phyloP scores from a whole-genome alignment of 805 yeast genomes.

The Zygosaccharomyces pseudorouxii region DNA sequence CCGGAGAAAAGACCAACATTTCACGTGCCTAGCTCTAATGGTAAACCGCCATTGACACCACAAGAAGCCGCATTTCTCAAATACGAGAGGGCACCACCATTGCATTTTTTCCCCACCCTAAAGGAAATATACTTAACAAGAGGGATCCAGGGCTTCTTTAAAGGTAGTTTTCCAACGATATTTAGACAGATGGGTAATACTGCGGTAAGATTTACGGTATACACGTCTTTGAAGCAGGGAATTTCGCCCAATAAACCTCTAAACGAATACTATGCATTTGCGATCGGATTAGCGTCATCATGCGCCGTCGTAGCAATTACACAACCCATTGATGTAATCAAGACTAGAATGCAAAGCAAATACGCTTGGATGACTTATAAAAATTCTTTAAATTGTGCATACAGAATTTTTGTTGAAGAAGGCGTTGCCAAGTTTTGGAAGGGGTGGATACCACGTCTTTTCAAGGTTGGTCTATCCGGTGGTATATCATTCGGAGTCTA shows the following conservation, averaged over 20 bases:
- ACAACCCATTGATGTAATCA: slow-evolving; percentile 85
- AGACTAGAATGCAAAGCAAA: slow-evolving; percentile 80
- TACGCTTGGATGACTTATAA: slow-evolving; percentile 54
- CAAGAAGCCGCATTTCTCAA: slow-evolving; percentile 28
- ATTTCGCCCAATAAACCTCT: slow-evolving; percentile 43
- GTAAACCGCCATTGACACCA: slow-evolving; percentile 29
- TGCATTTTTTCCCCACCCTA: slow-evolving; percentile 48
- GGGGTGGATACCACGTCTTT: slow-evolving; percentile 62
- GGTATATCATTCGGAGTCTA: slow-evolving; percentile 64
- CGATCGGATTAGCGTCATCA: slow-evolving; percentile 59
- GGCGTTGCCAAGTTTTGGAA: slow-evolving; percentile 45
- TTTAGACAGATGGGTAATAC: slow-evolving; percentile 75
- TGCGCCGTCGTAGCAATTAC: slow-evolving; percentile 70
- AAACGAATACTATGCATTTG: slow-evolving; percentile 34
- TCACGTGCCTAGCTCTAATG: slow-evolving; percentile 25
- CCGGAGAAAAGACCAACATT: slow-evolving; percentile 25
- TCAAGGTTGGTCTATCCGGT: slow-evolving; percentile 67
- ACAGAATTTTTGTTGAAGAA: slow-evolving; percentile 46
- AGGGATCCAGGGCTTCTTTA: slow-evolving; percentile 73
- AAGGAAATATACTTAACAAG: slow-evolving; percentile 65
- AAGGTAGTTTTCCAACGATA: slow-evolving; percentile 80
- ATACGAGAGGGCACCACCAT: slow-evolving; percentile 52
- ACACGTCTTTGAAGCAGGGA: slow-evolving; percentile 69
- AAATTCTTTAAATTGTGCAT: slow-evolving; percentile 56
- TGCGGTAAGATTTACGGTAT: slow-evolving; percentile 78